Evolutionary conservation across 495 filamentous ascomycete species (phyloP).

Genomic region (Aspergillus incahuasiensis): DNA sequence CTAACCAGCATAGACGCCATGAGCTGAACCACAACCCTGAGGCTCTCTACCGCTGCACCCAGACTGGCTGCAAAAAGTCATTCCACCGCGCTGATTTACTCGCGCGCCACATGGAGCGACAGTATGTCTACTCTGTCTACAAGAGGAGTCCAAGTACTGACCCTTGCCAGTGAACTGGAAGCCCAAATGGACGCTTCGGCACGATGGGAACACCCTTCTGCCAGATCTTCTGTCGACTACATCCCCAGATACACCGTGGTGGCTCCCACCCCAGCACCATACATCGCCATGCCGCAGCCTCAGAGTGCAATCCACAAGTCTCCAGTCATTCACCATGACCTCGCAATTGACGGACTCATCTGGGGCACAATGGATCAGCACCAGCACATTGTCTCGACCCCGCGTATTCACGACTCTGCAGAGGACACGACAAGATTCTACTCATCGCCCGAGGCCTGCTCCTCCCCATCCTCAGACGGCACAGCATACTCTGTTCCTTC

Average conservation of each 20-base stretch:
- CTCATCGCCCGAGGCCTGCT: slow-evolving; percentile 41
- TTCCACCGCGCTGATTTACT: slow-evolving; percentile 81
- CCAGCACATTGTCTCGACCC: slow-evolving; percentile 29
- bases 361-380: slow-evolving; percentile 38
- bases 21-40: slow-evolving; percentile 77
- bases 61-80: slow-evolving; percentile 65
- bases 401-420: slow-evolving; percentile 33
- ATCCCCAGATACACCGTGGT: slow-evolving; percentile 29
- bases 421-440: slow-evolving; percentile 40
- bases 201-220: slow-evolving; percentile 32
- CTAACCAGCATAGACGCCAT: slow-evolving; percentile 59
- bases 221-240: slow-evolving; percentile 20
- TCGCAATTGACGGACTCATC: slow-evolving; percentile 33
- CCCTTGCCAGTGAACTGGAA: slow-evolving; percentile 33
- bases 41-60: slow-evolving; percentile 62
- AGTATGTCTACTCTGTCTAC: slow-evolving; percentile 51
- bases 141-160: background rate
- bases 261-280: slow-evolving; percentile 19
- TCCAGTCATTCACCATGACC: slow-evolving; percentile 38
- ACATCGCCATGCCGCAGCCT: slow-evolving; percentile 27
- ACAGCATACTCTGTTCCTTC: slow-evolving; percentile 35
- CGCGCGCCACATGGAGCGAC: slow-evolving; percentile 73
- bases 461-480: slow-evolving; percentile 39
- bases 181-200: slow-evolving; percentile 30
- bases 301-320: slow-evolving; percentile 43